Conservation (phyloP, 2,329 filamentous ascomycete species). For the Aphanocladium album region DNA sequence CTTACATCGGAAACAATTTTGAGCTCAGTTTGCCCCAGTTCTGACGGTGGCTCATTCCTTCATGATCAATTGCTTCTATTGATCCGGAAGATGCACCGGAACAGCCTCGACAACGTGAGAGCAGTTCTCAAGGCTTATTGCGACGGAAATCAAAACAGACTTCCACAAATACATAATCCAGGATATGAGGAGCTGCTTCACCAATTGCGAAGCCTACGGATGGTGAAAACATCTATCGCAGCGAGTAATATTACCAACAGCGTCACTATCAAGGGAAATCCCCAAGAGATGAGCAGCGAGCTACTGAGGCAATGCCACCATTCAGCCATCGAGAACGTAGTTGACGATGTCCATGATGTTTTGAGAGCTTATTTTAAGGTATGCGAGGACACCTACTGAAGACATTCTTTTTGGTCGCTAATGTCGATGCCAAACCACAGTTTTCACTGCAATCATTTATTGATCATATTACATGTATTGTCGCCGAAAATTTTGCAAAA, state of each 20-base stretch:
- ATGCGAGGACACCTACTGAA: slow-evolving; percentile 1
- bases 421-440: neutral
- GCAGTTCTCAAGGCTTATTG: slow-evolving; percentile 9
- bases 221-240: slow-evolving; percentile 9
- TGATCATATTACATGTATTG: slow-evolving; percentile 19
- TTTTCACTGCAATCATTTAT: slow-evolving; percentile 22
- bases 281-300: neutral
- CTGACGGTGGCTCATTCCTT: slow-evolving; percentile 14
- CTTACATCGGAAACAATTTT: slow-evolving; percentile 18
- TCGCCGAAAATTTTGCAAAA: slow-evolving; percentile 22
- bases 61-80: slow-evolving; percentile 14
- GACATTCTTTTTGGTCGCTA: no score
- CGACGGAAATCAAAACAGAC: slow-evolving; percentile 13
- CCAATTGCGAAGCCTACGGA: slow-evolving; percentile 19
- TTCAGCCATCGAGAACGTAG: slow-evolving; percentile 22
- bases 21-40: slow-evolving; percentile 14
- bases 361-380: slow-evolving; percentile 35
- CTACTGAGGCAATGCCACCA: slow-evolving; percentile 14
- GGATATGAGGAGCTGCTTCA: slow-evolving; percentile 20
- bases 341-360: slow-evolving; percentile 31
- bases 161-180: slow-evolving; percentile 21
- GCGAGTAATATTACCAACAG: no score
- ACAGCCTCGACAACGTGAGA: slow-evolving; percentile 12
- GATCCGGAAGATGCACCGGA: neutral
- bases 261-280: neutral